Evolutionary conservation across 2,329 filamentous ascomycete genomes (phyloP).

Genomic region (Fonsecaea multimorphosa): DNA sequence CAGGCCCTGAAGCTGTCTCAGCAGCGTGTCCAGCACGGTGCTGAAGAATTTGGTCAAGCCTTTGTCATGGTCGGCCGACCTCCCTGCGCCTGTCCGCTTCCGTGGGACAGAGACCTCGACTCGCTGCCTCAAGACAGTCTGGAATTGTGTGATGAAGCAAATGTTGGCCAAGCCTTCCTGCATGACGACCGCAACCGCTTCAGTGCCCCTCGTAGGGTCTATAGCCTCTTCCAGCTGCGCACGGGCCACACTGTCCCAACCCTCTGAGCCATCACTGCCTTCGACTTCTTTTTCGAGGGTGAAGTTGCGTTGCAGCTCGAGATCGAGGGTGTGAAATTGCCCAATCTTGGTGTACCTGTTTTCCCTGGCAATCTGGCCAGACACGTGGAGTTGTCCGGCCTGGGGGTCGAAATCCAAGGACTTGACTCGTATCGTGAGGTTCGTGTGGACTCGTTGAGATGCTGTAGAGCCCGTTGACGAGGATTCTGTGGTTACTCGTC

Average conservation of each 20-base stretch:
- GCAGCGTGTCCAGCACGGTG: slow-evolving; percentile 74
- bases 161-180: slow-evolving; percentile 69
- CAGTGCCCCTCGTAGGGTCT: slow-evolving; percentile 77
- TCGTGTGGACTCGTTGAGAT: slow-evolving; percentile 69
- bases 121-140: slow-evolving; percentile 57
- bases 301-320: slow-evolving; percentile 87
- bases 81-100: slow-evolving; percentile 52
- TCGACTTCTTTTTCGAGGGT: slow-evolving; percentile 79
- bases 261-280: slow-evolving; percentile 49
- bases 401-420: slow-evolving; percentile 73
- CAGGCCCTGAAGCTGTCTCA: slow-evolving; percentile 77
- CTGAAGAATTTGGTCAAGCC: slow-evolving; percentile 79
- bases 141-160: slow-evolving; percentile 58
- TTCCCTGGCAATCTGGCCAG: slow-evolving; percentile 68
- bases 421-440: slow-evolving; percentile 69
- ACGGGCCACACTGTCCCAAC: slow-evolving; percentile 89
- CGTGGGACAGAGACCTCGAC: slow-evolving; percentile 56
- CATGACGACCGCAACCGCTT: slow-evolving; percentile 90
- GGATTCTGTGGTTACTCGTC: slow-evolving; percentile 67
- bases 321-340: slow-evolving; percentile 74
- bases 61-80: slow-evolving; percentile 55
- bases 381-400: slow-evolving; percentile 71
- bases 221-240: slow-evolving; percentile 79
- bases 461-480: slow-evolving; percentile 64
- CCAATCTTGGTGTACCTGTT: slow-evolving; percentile 72